Evolutionary conservation across 257 asterid species (phyloP).

Genomic region (Mitragyna speciosa): DNA sequence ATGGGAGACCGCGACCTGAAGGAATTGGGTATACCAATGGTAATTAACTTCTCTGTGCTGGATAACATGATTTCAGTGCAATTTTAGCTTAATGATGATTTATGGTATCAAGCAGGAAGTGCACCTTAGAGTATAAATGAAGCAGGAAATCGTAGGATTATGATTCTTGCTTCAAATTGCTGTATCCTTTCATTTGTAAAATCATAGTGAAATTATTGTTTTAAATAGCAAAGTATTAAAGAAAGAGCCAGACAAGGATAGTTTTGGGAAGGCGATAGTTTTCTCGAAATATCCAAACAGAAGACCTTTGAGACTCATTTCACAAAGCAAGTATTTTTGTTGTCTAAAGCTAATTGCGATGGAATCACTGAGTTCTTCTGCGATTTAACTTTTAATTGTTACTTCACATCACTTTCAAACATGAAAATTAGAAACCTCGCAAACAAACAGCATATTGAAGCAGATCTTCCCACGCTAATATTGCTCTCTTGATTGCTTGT

Average conservation of each 20-base stretch:
- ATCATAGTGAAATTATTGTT: background rate
- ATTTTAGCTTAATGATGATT: background rate
- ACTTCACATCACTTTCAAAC: background rate
- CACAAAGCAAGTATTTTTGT: background rate
- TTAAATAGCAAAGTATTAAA: background rate
- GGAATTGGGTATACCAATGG: conserved; percentile 82
- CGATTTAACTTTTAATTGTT: background rate
- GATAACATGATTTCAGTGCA: background rate
- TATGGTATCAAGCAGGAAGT: background rate
- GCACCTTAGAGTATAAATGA: background rate
- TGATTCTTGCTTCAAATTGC: too few species aligned
- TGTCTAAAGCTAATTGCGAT: background rate
- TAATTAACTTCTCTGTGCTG: conserved; percentile 24
- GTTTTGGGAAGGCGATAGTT: background rate
- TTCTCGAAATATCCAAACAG: background rate
- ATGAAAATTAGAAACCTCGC: background rate
- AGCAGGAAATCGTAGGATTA: too few species aligned
- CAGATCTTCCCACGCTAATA: background rate
- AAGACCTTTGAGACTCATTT: background rate
- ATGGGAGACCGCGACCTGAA: conserved; percentile 70
- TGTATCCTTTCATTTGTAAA: too few species aligned
- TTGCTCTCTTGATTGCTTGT: background rate
- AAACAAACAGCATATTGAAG: background rate
- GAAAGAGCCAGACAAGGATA: too few species aligned
- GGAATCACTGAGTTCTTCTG: background rate